Conservation (phyloP, 495 filamentous ascomycete genomes). For the Penicillium odoratum region DNA sequence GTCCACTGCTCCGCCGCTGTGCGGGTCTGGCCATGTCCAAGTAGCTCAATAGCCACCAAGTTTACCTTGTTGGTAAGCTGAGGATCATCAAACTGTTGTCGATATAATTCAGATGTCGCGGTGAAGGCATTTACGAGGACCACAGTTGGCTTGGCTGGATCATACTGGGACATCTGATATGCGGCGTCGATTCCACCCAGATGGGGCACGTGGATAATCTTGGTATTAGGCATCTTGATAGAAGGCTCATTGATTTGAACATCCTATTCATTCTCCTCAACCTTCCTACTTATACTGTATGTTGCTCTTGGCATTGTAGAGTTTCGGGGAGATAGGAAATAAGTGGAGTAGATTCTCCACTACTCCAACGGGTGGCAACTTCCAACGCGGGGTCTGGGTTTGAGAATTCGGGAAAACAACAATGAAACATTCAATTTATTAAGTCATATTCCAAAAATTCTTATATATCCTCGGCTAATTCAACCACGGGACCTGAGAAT, state of each 20-base stretch:
- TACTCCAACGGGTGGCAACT: background rate
- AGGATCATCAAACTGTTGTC: constrained; percentile 27
- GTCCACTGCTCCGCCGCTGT: constrained; percentile 44
- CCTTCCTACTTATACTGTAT: background rate
- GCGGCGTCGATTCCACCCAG: constrained; percentile 36
- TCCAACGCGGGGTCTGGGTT: too few relatives aligned
- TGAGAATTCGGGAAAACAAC: too few relatives aligned
- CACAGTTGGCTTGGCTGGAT: constrained; percentile 38
- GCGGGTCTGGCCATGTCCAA: constrained; percentile 52
- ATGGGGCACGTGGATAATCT: constrained; percentile 35
- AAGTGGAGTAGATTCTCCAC: background rate
- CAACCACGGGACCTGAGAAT: constrained; percentile 22
- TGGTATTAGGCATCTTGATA: constrained; percentile 19
- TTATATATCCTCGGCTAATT: constrained; percentile 20
- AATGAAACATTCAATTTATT: too few relatives aligned
- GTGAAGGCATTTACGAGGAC: constrained; percentile 41
- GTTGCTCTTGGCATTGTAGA: background rate
- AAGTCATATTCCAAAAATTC: too few relatives aligned
- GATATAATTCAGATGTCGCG: constrained; percentile 34
- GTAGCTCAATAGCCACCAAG: constrained; percentile 49
- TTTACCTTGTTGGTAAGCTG: constrained; percentile 37
- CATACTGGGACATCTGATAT: constrained; percentile 36
- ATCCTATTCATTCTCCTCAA: background rate
- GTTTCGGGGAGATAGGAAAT: constrained; percentile 8
- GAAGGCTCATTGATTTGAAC: background rate